A percentile compares a stretch with the other conserved stretches of the same genome.
Evolutionary conservation across 495 filamentous ascomycete genomes (phyloP).

Genomic region (Hypoxylon subgilvum): DNA sequence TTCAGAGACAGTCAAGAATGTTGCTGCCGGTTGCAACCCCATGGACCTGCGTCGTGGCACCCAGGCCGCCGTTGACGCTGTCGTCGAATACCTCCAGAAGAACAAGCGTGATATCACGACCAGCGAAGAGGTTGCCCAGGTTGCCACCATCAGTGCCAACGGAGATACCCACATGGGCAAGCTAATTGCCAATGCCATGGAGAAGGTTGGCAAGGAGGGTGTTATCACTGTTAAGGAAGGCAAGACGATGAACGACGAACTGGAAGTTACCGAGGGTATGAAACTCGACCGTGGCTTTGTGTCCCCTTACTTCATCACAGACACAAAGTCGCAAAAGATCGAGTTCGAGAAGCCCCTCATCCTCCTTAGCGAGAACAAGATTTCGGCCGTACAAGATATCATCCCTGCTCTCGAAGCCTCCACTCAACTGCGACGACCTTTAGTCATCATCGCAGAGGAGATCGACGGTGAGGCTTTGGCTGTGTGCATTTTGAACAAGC

Average conservation of each 20-base stretch:
- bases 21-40: slow-evolving; percentile 98
- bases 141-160: slow-evolving; percentile 97
- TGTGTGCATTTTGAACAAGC: slow-evolving; percentile 99
- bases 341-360: slow-evolving; percentile 99
- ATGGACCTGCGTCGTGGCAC: slow-evolving; percentile 98
- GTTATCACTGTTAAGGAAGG: slow-evolving; percentile 99
- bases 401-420: slow-evolving; percentile 96
- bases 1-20: slow-evolving; percentile 99
- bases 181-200: slow-evolving; percentile 97
- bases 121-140: slow-evolving; percentile 94
- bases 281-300: slow-evolving; percentile 98
- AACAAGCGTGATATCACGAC: slow-evolving; percentile 98
- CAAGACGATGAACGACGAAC: slow-evolving; percentile 96
- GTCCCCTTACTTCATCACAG: slow-evolving; percentile 99
- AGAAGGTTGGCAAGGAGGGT: slow-evolving; percentile 99
- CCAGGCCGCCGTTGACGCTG: slow-evolving; percentile 92
- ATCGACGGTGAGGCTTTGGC: slow-evolving; percentile 98
- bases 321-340: slow-evolving; percentile 96
- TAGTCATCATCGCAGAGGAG: slow-evolving; percentile 98
- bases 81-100: slow-evolving; percentile 88
- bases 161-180: slow-evolving; percentile 94
- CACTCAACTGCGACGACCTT: slow-evolving; percentile 89
- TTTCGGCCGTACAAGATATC: slow-evolving; percentile 97
- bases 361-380: slow-evolving; percentile 99
- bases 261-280: slow-evolving; percentile 99